Base-by-base conservation (phyloP, 257 asterid genomes). In the Nicotiana attenuata region DNA sequence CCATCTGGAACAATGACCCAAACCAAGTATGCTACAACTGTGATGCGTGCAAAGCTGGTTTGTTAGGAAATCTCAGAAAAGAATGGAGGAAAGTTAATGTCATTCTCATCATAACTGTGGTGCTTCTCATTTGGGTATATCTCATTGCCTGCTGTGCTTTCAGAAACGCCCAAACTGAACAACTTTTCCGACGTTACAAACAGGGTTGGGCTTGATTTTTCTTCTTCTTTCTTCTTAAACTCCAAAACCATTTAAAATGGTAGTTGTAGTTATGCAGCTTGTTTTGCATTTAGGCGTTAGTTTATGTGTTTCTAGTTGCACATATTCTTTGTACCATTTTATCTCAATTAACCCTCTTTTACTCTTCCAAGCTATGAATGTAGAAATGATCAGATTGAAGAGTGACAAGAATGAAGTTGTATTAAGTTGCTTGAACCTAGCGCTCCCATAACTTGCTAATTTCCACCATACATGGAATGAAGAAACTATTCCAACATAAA, bases 61-160 rank as follows among this genome's bases (percentile, higher is more conserved):
- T 95, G 65, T 88, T 95, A 19, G 98, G 98, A 53, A 93, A 90
- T 86, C 47, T 95, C 57, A 86, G 98, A 84, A 84, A 80, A 3
- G 97, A 92, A 81, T 93, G 99, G 99, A 91, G 98, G 90, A 93
- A 81, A 76, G 94, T 84, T 16, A 91, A 93, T 84, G 66, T 92
- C 17, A 87, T 95, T 64, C 91, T 95, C 83, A 95, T 95, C 26
- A 65, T 93, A 22, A 88, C 98, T 3, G 90, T 95, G 59, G 97
- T 93, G 75, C 85, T 91, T 56, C 82, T 95, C 81, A 95, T 95
- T 13, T 90, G 84, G 38, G 90, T 95, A 22, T 95, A 95, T 81
- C 82, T 93, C 10, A 78, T 95, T 6, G 99, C 91, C 2, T 95
- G 98, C 87, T 89, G 97, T 77, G 99, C 99, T 0, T 91, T 90